A percentile compares a stretch with the other conserved stretches of the same genome.
phyloP scores from a whole-genome alignment of 2,329 filamentous ascomycete species.

The Claviceps quebecensis region DNA sequence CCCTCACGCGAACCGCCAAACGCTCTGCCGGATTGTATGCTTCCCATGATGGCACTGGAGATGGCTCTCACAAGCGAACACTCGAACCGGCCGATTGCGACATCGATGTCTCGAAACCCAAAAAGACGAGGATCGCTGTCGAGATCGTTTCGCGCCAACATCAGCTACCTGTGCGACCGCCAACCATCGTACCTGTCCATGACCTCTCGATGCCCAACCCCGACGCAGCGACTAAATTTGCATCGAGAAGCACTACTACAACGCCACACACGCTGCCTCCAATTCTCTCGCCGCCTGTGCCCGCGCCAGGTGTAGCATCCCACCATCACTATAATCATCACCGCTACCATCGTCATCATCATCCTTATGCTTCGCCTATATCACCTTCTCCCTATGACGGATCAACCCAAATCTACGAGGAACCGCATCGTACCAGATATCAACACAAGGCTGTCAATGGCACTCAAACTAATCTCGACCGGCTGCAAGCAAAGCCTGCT shows the following conservation, averaged over 20 bases:
- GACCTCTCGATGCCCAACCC: conserved; percentile 2
- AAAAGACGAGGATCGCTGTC: conserved; percentile 38
- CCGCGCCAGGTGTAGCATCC: conserved; percentile 1
- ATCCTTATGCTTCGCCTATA: conserved; percentile 3
- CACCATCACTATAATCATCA: conserved; percentile 6
- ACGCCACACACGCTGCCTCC: neutral
- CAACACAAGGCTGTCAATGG: conserved; percentile 47
- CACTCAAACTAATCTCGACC: conserved; percentile 45
- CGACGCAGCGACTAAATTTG: conserved; percentile 4
- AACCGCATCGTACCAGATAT: conserved; percentile 30
- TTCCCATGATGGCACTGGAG: conserved; percentile 19
- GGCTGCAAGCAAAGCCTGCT: conserved; percentile 34
- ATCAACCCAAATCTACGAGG: conserved; percentile 10
- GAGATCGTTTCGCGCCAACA: conserved; percentile 29
- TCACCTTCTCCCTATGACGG: conserved; percentile 8
- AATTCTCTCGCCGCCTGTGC: conserved; percentile 2
- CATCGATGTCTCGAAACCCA: conserved; percentile 29
- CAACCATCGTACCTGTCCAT: conserved; percentile 8
- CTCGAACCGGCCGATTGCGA: conserved; percentile 31
- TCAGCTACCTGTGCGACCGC: conserved; percentile 15
- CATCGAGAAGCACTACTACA: neutral
- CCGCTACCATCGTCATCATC: conserved; percentile 1
- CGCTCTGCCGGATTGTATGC: conserved; percentile 6
- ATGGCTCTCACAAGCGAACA: conserved; percentile 33
- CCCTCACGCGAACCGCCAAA: conserved; percentile 11